Conservation (phyloP, 2,329 filamentous ascomycete species). For the Xylariaceae sp. region DNA sequence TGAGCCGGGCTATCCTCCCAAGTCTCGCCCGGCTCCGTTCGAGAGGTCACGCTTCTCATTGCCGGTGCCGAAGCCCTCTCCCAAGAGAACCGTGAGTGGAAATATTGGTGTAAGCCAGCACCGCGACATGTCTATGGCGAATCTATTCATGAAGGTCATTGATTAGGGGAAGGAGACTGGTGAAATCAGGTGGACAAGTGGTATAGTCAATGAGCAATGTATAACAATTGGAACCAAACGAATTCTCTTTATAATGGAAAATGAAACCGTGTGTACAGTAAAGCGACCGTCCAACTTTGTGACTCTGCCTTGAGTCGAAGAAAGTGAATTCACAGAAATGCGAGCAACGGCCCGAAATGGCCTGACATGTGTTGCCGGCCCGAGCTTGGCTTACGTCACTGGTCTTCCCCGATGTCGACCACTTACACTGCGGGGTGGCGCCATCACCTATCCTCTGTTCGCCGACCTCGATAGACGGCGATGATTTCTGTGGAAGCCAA, state of each 20-base stretch:
- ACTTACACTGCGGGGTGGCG: too few species aligned
- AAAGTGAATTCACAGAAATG: neutral
- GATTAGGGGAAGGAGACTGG: conserved; percentile 18
- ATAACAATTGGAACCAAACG: too few species aligned
- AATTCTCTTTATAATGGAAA: too few species aligned
- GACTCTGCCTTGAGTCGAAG: neutral
- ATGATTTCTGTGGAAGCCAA: too few species aligned
- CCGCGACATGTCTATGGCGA: conserved; percentile 20
- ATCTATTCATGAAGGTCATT: conserved; percentile 31
- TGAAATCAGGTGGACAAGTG: too few species aligned
- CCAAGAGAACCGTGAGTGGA: conserved; percentile 13
- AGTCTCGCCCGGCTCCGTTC: conserved; percentile 18
- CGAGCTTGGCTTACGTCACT: neutral
- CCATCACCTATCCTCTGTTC: too few species aligned
- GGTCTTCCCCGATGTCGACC: neutral
- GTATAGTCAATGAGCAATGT: too few species aligned
- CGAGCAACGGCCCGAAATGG: neutral
- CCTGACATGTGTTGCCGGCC: neutral
- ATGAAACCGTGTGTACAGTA: too few species aligned
- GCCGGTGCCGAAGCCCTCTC: conserved; percentile 4
- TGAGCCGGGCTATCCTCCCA: conserved; percentile 3
- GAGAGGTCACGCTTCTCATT: conserved; percentile 21
- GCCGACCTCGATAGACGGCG: too few species aligned
- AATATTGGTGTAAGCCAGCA: conserved; percentile 13
- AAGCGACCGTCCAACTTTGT: too few species aligned